Evolutionary conservation across 2,329 filamentous ascomycete species (phyloP).

Genomic region (Pleoardoris graminearum): DNA sequence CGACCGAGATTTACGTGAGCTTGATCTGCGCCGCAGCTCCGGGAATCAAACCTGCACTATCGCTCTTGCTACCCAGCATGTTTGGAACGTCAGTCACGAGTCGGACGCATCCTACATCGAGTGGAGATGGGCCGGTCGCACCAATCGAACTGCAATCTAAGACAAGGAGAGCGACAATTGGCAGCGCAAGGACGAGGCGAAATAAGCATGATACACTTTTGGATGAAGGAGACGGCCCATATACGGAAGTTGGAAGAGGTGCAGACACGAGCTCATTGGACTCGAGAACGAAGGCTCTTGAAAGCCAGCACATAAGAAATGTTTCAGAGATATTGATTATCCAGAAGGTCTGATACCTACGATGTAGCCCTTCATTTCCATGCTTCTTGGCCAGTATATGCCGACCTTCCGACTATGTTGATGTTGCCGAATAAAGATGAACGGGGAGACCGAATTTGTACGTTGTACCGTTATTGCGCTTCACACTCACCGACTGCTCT

Average conservation of each 20-base stretch:
- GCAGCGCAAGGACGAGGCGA: conserved; percentile 7
- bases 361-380: too few relatives aligned
- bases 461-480: too few relatives aligned
- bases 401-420: too few relatives aligned
- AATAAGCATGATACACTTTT: conserved; percentile 12
- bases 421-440: too few relatives aligned
- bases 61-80: conserved; percentile 20
- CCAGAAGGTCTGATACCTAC: not conserved
- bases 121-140: not conserved
- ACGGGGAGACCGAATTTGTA: too few relatives aligned
- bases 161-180: conserved; percentile 15
- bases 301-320: not conserved
- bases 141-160: conserved; percentile 18
- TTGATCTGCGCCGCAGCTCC: conserved; percentile 27
- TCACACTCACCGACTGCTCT: too few relatives aligned
- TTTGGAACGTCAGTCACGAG: conserved; percentile 19
- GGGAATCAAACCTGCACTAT: conserved; percentile 22
- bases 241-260: conserved; percentile 13
- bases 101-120: conserved; percentile 10
- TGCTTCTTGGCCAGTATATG: too few relatives aligned
- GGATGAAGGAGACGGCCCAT: conserved; percentile 6
- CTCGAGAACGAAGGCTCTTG: not conserved
- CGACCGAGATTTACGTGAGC: conserved; percentile 25
- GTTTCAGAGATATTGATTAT: not conserved
- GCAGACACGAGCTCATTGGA: conserved; percentile 3